Percentiles rank a stretch among this genome's conserved stretches.
Evolutionary conservation across 2,329 filamentous ascomycete species (phyloP).

Genomic region (Pseudogymnoascus sp.): DNA sequence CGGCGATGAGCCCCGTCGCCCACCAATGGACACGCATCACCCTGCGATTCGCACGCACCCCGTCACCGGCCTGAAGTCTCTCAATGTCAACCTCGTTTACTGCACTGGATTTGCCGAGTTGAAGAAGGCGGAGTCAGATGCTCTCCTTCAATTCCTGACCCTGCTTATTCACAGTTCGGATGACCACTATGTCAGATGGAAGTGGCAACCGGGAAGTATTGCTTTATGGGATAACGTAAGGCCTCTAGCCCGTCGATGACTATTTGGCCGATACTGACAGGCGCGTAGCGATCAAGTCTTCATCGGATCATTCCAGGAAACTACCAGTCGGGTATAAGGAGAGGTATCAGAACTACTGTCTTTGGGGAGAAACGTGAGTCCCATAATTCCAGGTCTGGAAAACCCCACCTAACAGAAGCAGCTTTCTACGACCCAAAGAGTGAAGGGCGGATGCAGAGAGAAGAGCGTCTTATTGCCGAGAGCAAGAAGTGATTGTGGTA

Average conservation of each 20-base stretch:
- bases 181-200: conserved; percentile 24
- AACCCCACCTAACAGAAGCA: conserved; percentile 9
- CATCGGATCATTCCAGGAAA: conserved; percentile 22
- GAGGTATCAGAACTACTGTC: conserved; percentile 20
- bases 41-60: conserved; percentile 25
- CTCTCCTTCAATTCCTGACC: conserved; percentile 19
- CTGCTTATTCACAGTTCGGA: conserved; percentile 20
- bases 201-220: conserved; percentile 20
- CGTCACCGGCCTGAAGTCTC: conserved; percentile 21
- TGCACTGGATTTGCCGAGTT: conserved; percentile 21
- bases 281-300: conserved; percentile 15
- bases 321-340: conserved; percentile 15
- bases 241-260: background rate
- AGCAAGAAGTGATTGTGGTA: background rate
- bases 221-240: conserved; percentile 23
- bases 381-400: background rate
- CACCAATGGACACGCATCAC: conserved; percentile 24
- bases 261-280: conserved; percentile 10
- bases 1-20: conserved; percentile 19
- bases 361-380: conserved; percentile 23
- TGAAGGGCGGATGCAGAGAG: conserved; percentile 17
- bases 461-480: conserved; percentile 11
- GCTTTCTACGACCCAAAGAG: conserved; percentile 21
- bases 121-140: conserved; percentile 21
- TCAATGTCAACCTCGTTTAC: conserved; percentile 20